phyloP scores from a whole-genome alignment of 1,139 yeast genomes.

The Pichia sp. region DNA sequence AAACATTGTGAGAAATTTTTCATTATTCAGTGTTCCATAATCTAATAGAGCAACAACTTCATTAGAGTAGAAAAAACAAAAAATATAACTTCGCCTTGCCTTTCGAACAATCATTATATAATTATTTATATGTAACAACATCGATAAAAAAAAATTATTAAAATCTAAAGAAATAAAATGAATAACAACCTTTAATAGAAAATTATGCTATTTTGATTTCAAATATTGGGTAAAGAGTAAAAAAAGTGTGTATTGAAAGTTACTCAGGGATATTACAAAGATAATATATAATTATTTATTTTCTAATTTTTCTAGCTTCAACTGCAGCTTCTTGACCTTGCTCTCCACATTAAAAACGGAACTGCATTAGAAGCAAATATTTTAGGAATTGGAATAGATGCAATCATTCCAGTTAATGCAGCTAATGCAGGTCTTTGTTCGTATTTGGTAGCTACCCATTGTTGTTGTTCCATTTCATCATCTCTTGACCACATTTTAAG shows the following conservation, averaged over 20 bases:
- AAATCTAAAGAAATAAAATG: too few relatives aligned
- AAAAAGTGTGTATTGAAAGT: too few relatives aligned
- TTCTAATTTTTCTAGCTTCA: slow-evolving; percentile 6
- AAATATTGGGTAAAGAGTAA: too few relatives aligned
- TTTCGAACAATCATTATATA: too few relatives aligned
- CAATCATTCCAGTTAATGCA: slow-evolving; percentile 52
- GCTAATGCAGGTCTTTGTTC: slow-evolving; percentile 53
- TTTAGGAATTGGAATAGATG: slow-evolving; percentile 55
- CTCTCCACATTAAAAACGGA: slow-evolving; percentile 43
- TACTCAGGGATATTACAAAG: neutral
- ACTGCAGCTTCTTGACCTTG: slow-evolving; percentile 23
- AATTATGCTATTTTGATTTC: too few relatives aligned
- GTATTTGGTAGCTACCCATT: slow-evolving; percentile 36
- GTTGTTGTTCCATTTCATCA: slow-evolving; percentile 39
- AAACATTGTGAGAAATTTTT: slow-evolving; percentile 91
- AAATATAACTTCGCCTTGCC: neutral
- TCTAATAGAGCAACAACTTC: neutral
- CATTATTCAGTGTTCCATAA: slow-evolving; percentile 84
- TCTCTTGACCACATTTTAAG: slow-evolving; percentile 21
- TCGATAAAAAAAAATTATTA: too few relatives aligned
- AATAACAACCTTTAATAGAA: too few relatives aligned
- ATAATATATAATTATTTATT: neutral
- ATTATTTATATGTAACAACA: too few relatives aligned
- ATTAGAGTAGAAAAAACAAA: neutral
- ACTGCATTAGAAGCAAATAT: slow-evolving; percentile 54